A percentile compares a stretch with the other conserved stretches of the same genome.
phyloP scores from a whole-genome alignment of 805 yeast genomes.

The Limtongia smithiae region DNA sequence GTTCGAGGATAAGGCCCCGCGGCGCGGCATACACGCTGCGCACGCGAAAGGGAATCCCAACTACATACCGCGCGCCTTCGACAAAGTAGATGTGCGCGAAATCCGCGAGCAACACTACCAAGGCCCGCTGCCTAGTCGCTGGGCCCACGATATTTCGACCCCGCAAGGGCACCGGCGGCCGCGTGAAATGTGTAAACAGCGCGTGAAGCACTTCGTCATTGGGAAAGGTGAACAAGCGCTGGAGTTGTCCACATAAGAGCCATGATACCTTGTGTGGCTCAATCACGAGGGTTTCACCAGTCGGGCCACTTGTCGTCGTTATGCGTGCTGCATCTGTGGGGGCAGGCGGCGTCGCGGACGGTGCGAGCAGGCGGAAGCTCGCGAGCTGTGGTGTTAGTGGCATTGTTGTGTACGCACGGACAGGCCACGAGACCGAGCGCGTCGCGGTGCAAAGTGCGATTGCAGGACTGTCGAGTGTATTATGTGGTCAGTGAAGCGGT shows the following conservation, averaged over 20 bases:
- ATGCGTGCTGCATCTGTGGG: too few relatives aligned
- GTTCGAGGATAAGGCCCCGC: constrained; percentile 64
- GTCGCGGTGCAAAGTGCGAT: too few relatives aligned
- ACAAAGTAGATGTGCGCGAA: constrained; percentile 59
- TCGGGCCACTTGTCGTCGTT: too few relatives aligned
- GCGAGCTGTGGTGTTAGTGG: too few relatives aligned
- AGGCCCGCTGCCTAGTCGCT: constrained; percentile 35
- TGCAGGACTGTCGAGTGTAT: too few relatives aligned
- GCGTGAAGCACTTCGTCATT: constrained; percentile 53
- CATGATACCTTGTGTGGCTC: constrained; percentile 45
- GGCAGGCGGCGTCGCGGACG: too few relatives aligned
- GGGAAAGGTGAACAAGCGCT: constrained; percentile 50
- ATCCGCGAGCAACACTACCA: constrained; percentile 60
- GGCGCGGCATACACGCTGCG: constrained; percentile 60
- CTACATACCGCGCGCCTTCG: constrained; percentile 56
- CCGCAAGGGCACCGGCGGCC: too few relatives aligned
- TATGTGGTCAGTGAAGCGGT: too few relatives aligned
- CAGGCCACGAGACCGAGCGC: too few relatives aligned
- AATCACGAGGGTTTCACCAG: constrained; percentile 40
- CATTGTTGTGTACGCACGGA: too few relatives aligned
- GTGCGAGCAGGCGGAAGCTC: too few relatives aligned
- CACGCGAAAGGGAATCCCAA: constrained; percentile 67
- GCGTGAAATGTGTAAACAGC: constrained; percentile 54
- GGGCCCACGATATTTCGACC: neutral
- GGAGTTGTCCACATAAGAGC: constrained; percentile 48